These are phyloP conservation scores for Hypoxylon trugodes DNA, from an alignment of 495 filamentous ascomycete species.

Conservation along the genomic window DNA sequence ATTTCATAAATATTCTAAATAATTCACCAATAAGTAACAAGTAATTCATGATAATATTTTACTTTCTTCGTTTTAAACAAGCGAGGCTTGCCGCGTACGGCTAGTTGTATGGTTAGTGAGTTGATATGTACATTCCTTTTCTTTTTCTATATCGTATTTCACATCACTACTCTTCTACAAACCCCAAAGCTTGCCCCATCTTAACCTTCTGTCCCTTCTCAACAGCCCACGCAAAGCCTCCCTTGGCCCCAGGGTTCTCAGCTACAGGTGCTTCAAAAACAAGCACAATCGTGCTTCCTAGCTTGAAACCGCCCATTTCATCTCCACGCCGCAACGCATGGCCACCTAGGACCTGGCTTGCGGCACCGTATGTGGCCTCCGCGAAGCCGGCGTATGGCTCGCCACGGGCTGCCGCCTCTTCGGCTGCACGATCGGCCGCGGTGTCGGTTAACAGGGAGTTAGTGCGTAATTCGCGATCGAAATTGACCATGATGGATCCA, in stretches of 20 bases:
- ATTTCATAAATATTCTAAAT: no score
- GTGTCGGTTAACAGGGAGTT: constrained; percentile 92
- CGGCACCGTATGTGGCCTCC: constrained; percentile 86
- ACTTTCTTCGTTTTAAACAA: no score
- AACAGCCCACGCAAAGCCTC: constrained; percentile 84
- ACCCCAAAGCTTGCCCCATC: constrained; percentile 86
- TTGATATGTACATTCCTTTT: background rate
- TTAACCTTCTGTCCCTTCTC: constrained; percentile 87
- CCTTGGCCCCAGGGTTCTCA: constrained; percentile 70
- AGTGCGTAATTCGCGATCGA: constrained; percentile 92
- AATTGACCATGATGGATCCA: constrained; percentile 96
- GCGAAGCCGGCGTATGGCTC: constrained; percentile 86
- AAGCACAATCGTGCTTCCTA: constrained; percentile 94
- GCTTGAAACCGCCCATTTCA: constrained; percentile 98
- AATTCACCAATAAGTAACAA: no score
- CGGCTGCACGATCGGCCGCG: constrained; percentile 81
- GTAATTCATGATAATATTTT: no score
- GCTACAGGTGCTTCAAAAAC: constrained; percentile 94
- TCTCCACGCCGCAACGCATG: constrained; percentile 86
- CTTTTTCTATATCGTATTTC: no score
- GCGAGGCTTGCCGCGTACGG: no score
- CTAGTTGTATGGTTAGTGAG: background rate
- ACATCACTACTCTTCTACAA: constrained; percentile 45
- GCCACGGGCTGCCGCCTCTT: constrained; percentile 74
- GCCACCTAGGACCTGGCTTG: constrained; percentile 79